Percentiles rank a stretch among this genome's conserved stretches.
These are phyloP conservation scores for Pascua sp. DNA, from an alignment of 1,284 basidiomycete species.

Conservation along the genomic window DNA sequence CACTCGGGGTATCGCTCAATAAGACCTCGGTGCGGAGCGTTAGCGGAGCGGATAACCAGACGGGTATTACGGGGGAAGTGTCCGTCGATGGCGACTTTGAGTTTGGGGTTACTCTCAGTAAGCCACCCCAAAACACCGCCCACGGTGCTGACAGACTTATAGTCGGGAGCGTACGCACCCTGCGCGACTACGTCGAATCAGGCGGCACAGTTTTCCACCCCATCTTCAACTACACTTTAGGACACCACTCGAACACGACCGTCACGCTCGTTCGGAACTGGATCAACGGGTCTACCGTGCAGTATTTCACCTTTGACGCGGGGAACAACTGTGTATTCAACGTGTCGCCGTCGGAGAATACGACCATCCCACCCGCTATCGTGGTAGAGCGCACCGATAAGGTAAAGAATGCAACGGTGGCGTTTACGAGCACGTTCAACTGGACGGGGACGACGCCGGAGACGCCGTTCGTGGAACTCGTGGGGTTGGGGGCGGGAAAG, in stretches of 20 bases:
- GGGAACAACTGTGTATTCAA: constrained; percentile 35
- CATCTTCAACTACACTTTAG: constrained; percentile 54
- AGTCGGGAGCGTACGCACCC: constrained; percentile 51
- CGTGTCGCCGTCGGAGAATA: constrained; percentile 40
- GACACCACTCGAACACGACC: constrained; percentile 35
- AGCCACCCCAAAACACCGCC: neutral
- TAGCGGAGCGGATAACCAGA: constrained; percentile 36
- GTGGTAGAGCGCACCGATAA: constrained; percentile 36
- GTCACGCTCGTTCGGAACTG: constrained; percentile 50
- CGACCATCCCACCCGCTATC: constrained; percentile 24
- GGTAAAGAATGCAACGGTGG: constrained; percentile 33
- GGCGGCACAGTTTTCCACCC: constrained; percentile 39
- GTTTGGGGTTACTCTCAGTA: constrained; percentile 49
- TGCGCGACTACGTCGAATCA: constrained; percentile 49
- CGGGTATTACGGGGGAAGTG: constrained; percentile 49
- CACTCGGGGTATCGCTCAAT: constrained; percentile 35
- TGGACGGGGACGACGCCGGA: constrained; percentile 38
- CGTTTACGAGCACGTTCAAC: constrained; percentile 50
- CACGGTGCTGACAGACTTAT: neutral
- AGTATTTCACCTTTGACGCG: constrained; percentile 43
- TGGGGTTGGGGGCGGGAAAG: constrained; percentile 40
- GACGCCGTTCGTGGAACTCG: constrained; percentile 25
- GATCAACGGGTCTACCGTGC: constrained; percentile 50
- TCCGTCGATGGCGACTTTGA: constrained; percentile 44
- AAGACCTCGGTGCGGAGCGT: constrained; percentile 15